Percentiles rank a stretch among this genome's conserved stretches.
Conservation (phyloP, 441 rosid genomes). For the Erysimum cheiri region DNA sequence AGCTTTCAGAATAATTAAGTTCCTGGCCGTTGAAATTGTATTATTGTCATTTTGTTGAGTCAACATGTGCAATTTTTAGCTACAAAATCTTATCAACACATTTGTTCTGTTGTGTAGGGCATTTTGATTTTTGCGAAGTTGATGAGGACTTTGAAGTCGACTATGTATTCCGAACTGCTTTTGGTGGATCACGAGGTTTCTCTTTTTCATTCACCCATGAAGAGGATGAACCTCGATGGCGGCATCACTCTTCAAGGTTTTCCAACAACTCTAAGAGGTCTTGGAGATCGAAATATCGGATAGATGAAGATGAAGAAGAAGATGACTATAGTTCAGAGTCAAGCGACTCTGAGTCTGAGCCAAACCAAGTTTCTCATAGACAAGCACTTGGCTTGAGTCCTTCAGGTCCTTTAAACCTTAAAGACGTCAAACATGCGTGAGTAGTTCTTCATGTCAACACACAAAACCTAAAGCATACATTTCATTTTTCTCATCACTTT, state of each 20-base stretch:
- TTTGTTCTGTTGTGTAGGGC: slow-evolving; percentile 51
- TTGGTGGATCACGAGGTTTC: slow-evolving; percentile 62
- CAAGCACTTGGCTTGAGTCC: slow-evolving; percentile 77
- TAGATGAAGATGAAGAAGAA: slow-evolving; percentile 49
- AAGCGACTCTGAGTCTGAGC: slow-evolving; percentile 46
- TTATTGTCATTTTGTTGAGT: background rate
- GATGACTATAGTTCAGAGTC: slow-evolving; percentile 57
- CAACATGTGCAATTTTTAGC: slow-evolving; percentile 11
- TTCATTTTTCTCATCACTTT: slow-evolving; percentile 57
- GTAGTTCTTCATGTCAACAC: slow-evolving; percentile 42
- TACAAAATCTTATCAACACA: background rate
- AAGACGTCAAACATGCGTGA: slow-evolving; percentile 84
- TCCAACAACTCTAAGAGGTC: slow-evolving; percentile 50
- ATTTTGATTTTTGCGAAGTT: slow-evolving; percentile 67
- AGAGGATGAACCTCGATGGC: slow-evolving; percentile 57
- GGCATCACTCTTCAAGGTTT: slow-evolving; percentile 47
- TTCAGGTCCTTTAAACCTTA: slow-evolving; percentile 75
- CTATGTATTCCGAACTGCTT: slow-evolving; percentile 62
- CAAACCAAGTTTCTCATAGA: slow-evolving; percentile 66
- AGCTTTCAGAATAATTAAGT: background rate
- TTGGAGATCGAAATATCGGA: slow-evolving; percentile 50
- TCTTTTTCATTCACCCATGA: slow-evolving; percentile 72
- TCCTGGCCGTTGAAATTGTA: background rate
- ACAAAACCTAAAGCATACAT: slow-evolving; percentile 33
- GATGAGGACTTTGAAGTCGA: slow-evolving; percentile 57